These are phyloP conservation scores for Hirschfeldia incana DNA, from an alignment of 345 rosid genomes.

Conservation along the genomic window DNA sequence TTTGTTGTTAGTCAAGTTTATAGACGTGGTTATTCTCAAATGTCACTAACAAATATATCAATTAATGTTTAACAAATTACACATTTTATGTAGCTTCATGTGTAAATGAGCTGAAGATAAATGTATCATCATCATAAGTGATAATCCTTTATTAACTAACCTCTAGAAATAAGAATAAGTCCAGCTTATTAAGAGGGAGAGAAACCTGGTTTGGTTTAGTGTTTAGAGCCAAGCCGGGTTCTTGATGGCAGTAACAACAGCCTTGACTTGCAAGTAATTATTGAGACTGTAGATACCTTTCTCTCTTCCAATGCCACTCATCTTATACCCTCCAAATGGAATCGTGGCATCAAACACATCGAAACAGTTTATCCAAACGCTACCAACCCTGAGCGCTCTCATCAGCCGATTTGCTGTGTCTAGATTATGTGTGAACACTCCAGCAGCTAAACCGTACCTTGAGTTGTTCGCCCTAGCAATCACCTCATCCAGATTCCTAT, in stretches of 20 bases:
- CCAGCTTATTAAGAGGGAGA: neutral
- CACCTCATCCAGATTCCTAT: constrained; percentile 76
- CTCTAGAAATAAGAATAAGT: neutral
- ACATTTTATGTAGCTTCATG: neutral
- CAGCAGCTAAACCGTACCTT: constrained; percentile 77
- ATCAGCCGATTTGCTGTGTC: constrained; percentile 74
- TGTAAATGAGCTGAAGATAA: neutral
- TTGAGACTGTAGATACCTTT: constrained; percentile 76
- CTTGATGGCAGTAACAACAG: constrained; percentile 79
- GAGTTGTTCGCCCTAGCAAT: constrained; percentile 62
- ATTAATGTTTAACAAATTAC: constrained; percentile 1
- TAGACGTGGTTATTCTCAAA: neutral
- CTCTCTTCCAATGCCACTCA: constrained; percentile 92
- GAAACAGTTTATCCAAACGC: constrained; percentile 83
- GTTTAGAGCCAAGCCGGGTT: constrained; percentile 86
- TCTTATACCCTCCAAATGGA: constrained; percentile 95
- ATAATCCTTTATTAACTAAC: constrained; percentile 1
- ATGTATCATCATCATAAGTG: constrained; percentile 22
- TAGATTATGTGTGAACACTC: constrained; percentile 73
- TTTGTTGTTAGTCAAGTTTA: constrained; percentile 25
- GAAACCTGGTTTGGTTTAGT: constrained; percentile 5
- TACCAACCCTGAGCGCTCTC: constrained; percentile 70
- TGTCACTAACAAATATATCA: neutral
- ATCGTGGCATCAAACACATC: constrained; percentile 75
- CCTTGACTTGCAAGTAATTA: constrained; percentile 90